Base-by-base conservation (phyloP, 495 filamentous ascomycete species). In the Apiosordaria backusii region DNA sequence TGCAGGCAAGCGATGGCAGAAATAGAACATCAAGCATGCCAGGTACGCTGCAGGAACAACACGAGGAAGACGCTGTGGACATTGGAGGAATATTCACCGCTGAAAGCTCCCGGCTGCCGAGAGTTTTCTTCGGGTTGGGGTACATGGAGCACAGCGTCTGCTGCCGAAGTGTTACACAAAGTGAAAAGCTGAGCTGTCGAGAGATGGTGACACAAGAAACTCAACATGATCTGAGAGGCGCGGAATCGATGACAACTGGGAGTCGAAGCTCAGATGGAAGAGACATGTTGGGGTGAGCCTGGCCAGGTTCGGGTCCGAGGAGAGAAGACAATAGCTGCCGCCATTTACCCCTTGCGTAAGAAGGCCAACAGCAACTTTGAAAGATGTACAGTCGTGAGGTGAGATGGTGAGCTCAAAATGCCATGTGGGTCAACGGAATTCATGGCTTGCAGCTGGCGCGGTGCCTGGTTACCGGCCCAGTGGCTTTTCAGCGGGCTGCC, bases 1-100 rank as follows among this genome's bases (percentile, higher is more conserved):
- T 45, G 35, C 35, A 45, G 35, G 35, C 35, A 45, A 45, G 35
- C 35, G 35, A 45, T 45, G 35, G 35, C 35, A 13, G 35, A 45
- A 45, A 45, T 45, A 45, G 35, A 45, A 45, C 10, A 13, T 13
- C 35, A 45, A 45, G 35, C 26, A 64, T 54, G 66, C 61, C 69
- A 71, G 62, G 61, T 65, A 68, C 61, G 9, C 61, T 68, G 69
- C 64, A 65, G 50, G 64, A 64, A 26, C 59, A 69, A 69, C 67
- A 69, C 67, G 67, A 69, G 60, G 50, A 6, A 50, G 45, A 3
- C 23, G 9, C 40, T n/a, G 57, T 13, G 57, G 57, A 58, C 57
- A 40, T 52, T n/a, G 25, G 53, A 13, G 16, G 3, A 15, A 60
- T 63, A 65, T 57, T 68, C 65, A 68, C 60, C 54, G 61, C 45